Evolutionary conservation across 1,284 basidiomycete genomes (phyloP), one percentile per base, ranked within the genome.

Genomic region (Cystobasidium slooffiae): DNA sequence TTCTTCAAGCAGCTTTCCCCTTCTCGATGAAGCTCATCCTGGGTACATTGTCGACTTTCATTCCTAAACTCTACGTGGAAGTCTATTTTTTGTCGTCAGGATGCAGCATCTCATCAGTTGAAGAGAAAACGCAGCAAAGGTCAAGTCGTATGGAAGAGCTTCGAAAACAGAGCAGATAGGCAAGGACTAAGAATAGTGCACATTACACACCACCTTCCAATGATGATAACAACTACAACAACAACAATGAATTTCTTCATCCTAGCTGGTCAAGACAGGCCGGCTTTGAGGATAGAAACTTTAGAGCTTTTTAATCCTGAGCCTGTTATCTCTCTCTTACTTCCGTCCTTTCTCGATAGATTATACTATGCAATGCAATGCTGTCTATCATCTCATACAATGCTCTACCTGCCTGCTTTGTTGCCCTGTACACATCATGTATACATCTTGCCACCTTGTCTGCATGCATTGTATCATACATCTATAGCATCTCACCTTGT

Each of bases 171-270:
- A 37, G 31, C 5, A 6, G 39, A 22, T 4, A 37, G 55, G 56
- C 41, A 5, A 43, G 12, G 43, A 41, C 6, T 3, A 8, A 59
- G 16, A 41, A 16, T 43, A 41, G 6, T 49, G 10, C 62, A 14
- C 47, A 66, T 47, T 3, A 61, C 62, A 55, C 46, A 65, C n/a
- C 46, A 14, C 46, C 56, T 18, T 47, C 37, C 47, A 16, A 68
- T 47, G 66, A 68, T 68, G 66, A 68, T 56, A 68, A 49, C 52
- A 55, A 58, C 41, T 68, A 55, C 49, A 68, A 56, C 52, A 68
- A 56, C 52, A 68, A 56, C 52, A 68, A 68, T 68, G 66, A 68
- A 68, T 68, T 68, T 68, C 66, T 68, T 68, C 66, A 68, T 68
- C 66, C 66, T 68, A 68, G 52, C 39, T 44, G 39, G 53, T 55